Conservation (phyloP, 2,329 filamentous ascomycete genomes). For the Cyanodermella asteris region DNA sequence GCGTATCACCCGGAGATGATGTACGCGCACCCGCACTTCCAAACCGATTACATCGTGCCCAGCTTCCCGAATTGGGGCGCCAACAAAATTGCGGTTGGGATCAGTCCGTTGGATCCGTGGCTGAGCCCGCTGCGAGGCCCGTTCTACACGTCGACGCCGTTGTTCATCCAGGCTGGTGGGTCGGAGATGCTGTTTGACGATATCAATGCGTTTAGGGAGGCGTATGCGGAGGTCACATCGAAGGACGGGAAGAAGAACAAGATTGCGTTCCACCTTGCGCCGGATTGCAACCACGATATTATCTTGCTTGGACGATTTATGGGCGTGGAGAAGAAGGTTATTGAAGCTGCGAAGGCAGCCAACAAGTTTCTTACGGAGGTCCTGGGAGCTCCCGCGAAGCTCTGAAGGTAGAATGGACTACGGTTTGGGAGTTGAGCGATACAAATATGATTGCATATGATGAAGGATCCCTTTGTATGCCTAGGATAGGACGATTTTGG, state of each 20-base stretch:
- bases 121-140: slow-evolving; percentile 16
- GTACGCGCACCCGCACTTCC: not conserved
- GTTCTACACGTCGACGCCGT: slow-evolving; percentile 18
- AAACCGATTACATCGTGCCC: slow-evolving; percentile 18
- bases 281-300: slow-evolving; percentile 24
- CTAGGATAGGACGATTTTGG: not conserved
- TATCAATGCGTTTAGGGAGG: slow-evolving; percentile 15
- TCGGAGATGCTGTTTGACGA: slow-evolving; percentile 22
- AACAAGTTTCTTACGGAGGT: too few relatives aligned
- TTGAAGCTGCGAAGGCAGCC: slow-evolving; percentile 1
- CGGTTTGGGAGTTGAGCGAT: not conserved
- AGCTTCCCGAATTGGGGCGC: slow-evolving; percentile 23
- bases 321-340: slow-evolving; percentile 21
- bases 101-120: slow-evolving; percentile 15
- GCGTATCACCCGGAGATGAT: slow-evolving; percentile 10
- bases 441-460: not conserved
- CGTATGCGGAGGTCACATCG: slow-evolving; percentile 15
- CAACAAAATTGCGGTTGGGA: slow-evolving; percentile 12
- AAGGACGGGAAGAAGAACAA: slow-evolving; percentile 21
- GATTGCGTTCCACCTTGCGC: slow-evolving; percentile 20
- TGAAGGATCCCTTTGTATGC: not conserved
- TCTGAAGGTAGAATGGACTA: not conserved
- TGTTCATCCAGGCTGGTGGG: slow-evolving; percentile 21
- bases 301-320: slow-evolving; percentile 17
- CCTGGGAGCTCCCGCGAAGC: not conserved